A percentile compares a stretch with the other conserved stretches of the same genome.
phyloP scores from a whole-genome alignment of 495 filamentous ascomycete genomes.

The Darksidea phi region DNA sequence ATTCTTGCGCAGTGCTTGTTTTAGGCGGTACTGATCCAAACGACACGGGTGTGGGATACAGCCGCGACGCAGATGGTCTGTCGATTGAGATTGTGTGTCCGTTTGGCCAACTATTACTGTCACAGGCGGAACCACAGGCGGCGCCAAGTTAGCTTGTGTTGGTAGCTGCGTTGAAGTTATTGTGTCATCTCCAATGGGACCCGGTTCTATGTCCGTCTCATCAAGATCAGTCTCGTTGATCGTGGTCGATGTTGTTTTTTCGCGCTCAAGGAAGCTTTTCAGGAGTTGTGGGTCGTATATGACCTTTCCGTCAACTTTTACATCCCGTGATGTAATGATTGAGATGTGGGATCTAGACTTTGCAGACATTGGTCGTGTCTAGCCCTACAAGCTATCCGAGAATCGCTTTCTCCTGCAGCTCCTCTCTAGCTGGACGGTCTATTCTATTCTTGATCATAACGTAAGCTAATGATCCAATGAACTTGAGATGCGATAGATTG shows the following conservation, averaged over 20 bases:
- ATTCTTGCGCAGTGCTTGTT: too few relatives aligned
- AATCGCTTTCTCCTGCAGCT: conserved; percentile 3
- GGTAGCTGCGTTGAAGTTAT: too few relatives aligned
- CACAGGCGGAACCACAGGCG: too few relatives aligned
- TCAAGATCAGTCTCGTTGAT: conserved; percentile 3
- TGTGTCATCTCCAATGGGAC: background rate
- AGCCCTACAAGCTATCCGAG: conserved; percentile 8
- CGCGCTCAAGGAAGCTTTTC: background rate
- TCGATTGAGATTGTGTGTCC: too few relatives aligned
- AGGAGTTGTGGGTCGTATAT: conserved; percentile 11
- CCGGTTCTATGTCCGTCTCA: background rate
- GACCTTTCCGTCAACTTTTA: conserved; percentile 7
- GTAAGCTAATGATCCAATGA: conserved; percentile 10
- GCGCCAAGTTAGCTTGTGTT: too few relatives aligned
- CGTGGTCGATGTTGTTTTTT: background rate
- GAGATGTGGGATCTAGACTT: conserved; percentile 11
- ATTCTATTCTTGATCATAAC: conserved; percentile 3
- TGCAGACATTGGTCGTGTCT: conserved; percentile 15
- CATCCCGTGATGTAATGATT: conserved; percentile 14
- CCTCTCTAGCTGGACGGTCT: background rate
- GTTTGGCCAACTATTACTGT: too few relatives aligned
- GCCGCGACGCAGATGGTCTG: too few relatives aligned
- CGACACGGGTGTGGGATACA: too few relatives aligned
- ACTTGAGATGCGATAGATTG: conserved; percentile 4
- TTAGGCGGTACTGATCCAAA: too few relatives aligned